Base-by-base conservation (phyloP, 1,139 yeast genomes). In the Debaryomyces sp. region DNA sequence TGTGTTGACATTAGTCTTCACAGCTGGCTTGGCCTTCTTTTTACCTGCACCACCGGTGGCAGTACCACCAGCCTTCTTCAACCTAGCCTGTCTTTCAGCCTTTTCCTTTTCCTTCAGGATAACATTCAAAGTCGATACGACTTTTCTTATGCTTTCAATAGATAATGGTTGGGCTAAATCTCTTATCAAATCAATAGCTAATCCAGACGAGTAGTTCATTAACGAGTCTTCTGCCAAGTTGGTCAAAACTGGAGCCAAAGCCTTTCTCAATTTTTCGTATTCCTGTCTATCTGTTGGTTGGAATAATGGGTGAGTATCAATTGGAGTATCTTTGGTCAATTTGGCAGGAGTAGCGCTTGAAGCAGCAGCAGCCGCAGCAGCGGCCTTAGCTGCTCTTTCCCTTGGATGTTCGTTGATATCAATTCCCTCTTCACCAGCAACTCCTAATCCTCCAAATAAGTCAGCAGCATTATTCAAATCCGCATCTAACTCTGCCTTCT, bases 31-130 rank as follows among this genome's bases (percentile, higher is more conserved):
- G 54, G 85, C 92, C 82, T 92, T 91, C 84, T 90, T 89, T 80
- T 89, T 90, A 63, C 97, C 97, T 29, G 96, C 94, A 66, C 97
- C 96, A 63, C 95, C 96, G 41, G 95, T 87, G 37, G 94, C 84
- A 43, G 94, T 87, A 54, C 94, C 94, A 53, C 94, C 94, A 43
- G 90, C 80, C 66, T 85, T 86, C 61, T 86, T 81, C 61, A 87
- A 74, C 71, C 96, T 81, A 3, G 87, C 89, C 61, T 80, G 87
- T 75, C 97, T 89, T 73, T 92, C 98, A 51, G 86, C 87, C 66
- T 85, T 87, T 68, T 87, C 94, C 74, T 94, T 94, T 49, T 91
- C 96, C 62, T 87, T 91, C 54, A 87, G 76, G 48, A 87, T 69
- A 6, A 92, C 94, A 58, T 84, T 89, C 62, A 94, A 76, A 1